phyloP scores from a whole-genome alignment of 805 yeast species.

The Debaryomyces tyrocola region DNA sequence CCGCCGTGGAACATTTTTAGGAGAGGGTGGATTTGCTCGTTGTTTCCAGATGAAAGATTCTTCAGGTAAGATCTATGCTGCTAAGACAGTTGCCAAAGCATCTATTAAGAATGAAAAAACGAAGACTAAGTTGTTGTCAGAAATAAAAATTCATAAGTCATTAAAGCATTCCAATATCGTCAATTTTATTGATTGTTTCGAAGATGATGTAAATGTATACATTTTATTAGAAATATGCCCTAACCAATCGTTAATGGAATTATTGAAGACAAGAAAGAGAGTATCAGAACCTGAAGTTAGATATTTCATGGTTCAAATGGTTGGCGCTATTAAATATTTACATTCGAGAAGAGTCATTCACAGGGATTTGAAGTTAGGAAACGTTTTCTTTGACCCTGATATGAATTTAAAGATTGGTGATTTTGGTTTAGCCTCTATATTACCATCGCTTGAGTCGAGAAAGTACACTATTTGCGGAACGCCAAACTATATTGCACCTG shows the following conservation, averaged over 20 bases:
- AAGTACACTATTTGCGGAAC: slow-evolving; percentile 97
- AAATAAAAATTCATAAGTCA: slow-evolving; percentile 90
- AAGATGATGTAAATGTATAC: slow-evolving; percentile 92
- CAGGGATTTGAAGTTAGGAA: slow-evolving; percentile 93
- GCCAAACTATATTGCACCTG: slow-evolving; percentile 98
- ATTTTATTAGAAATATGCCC: slow-evolving; percentile 93
- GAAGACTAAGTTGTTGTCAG: slow-evolving; percentile 79
- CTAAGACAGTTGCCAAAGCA: slow-evolving; percentile 96
- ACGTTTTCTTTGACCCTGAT: slow-evolving; percentile 88
- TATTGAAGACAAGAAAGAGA: slow-evolving; percentile 79
- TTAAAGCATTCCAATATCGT: slow-evolving; percentile 89
- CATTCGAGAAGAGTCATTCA: slow-evolving; percentile 92
- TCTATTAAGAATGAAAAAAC: slow-evolving; percentile 91
- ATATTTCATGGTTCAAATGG: slow-evolving; percentile 83
- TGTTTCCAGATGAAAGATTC: slow-evolving; percentile 96
- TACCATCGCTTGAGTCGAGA: slow-evolving; percentile 65
- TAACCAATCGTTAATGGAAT: slow-evolving; percentile 90
- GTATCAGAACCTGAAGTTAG: slow-evolving; percentile 91
- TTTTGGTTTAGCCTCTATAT: slow-evolving; percentile 96
- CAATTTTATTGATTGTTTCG: slow-evolving; percentile 93
- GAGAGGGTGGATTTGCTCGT: slow-evolving; percentile 99
- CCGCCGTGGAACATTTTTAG: slow-evolving; percentile 85
- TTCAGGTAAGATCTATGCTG: slow-evolving; percentile 84
- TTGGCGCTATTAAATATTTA: slow-evolving; percentile 92
- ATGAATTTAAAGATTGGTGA: slow-evolving; percentile 97